Percentiles rank a stretch among this genome's conserved stretches.
Conservation (phyloP, 495 filamentous ascomycete genomes). For the Lentithecium fluviatile region DNA sequence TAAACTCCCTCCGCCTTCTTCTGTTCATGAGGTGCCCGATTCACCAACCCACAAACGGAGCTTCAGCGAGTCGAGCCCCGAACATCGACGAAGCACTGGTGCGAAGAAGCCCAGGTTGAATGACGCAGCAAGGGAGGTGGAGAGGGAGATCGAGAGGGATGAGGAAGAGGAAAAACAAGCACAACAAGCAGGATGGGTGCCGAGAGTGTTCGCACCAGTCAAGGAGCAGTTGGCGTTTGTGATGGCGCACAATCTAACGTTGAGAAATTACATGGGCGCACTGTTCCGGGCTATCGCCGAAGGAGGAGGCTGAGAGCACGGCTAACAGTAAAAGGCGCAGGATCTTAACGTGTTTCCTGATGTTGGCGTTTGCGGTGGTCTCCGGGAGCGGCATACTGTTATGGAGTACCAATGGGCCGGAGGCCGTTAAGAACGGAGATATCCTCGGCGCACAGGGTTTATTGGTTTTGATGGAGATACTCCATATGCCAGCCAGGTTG, state of each 20-base stretch:
- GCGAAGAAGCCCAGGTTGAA: constrained; percentile 41
- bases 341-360: neutral
- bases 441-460: too few relatives aligned
- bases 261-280: constrained; percentile 49
- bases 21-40: constrained; percentile 9
- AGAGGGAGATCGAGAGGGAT: constrained; percentile 46
- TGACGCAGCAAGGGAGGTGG: constrained; percentile 55
- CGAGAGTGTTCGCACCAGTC: constrained; percentile 47
- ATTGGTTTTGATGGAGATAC: too few relatives aligned
- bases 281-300: constrained; percentile 46
- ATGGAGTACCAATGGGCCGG: too few relatives aligned
- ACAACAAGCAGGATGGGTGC: constrained; percentile 54
- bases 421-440: too few relatives aligned
- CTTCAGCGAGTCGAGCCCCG: constrained; percentile 13
- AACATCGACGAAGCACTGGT: constrained; percentile 16
- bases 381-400: neutral
- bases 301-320: constrained; percentile 24
- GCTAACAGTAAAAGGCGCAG: too few relatives aligned
- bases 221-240: constrained; percentile 47
- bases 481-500: too few relatives aligned
- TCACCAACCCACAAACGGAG: constrained; percentile 23
- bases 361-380: neutral
- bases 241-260: constrained; percentile 49
- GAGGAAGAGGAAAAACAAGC: constrained; percentile 19
- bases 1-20: constrained; percentile 29